Percentiles rank a stretch among this genome's conserved stretches.
Evolutionary conservation across 129 eudicot species (phyloP).

Genomic region (Apium graveolens): DNA sequence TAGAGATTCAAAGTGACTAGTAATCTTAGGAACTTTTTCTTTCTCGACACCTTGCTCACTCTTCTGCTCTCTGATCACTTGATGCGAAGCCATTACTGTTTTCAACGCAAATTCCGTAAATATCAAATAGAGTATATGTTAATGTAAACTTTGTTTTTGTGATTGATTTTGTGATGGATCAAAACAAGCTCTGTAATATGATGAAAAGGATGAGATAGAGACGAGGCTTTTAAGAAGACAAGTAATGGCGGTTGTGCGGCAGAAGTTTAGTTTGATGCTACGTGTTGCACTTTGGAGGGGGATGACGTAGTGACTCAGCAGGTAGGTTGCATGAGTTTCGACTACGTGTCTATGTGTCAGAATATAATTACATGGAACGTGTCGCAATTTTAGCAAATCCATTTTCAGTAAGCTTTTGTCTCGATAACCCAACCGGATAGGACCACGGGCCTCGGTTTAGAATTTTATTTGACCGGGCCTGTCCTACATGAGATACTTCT

Average conservation of each 20-base stretch:
- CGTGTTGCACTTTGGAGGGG: background rate
- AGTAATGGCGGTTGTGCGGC: background rate
- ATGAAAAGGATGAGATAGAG: background rate
- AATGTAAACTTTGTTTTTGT: background rate
- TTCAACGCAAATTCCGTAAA: background rate
- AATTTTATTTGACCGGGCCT: too few species aligned
- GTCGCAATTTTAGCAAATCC: background rate
- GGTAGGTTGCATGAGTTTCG: background rate
- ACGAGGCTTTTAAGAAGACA: background rate
- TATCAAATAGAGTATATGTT: background rate
- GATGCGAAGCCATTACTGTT: slow-evolving; percentile 42
- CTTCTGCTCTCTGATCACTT: slow-evolving; percentile 28
- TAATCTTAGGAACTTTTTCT: slow-evolving; percentile 55
- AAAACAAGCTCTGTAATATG: background rate
- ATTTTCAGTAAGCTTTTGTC: background rate
- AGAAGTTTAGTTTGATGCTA: background rate
- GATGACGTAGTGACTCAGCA: background rate
- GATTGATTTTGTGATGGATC: background rate
- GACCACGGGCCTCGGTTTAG: too few species aligned
- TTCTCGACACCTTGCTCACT: slow-evolving; percentile 39
- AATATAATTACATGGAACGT: background rate
- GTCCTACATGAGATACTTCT: too few species aligned
- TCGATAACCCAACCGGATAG: background rate
- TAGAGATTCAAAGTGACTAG: slow-evolving; percentile 55
- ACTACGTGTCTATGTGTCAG: background rate